These are phyloP conservation scores for Bertia moriformis DNA, from an alignment of 2,329 filamentous ascomycete genomes.

Conservation along the genomic window DNA sequence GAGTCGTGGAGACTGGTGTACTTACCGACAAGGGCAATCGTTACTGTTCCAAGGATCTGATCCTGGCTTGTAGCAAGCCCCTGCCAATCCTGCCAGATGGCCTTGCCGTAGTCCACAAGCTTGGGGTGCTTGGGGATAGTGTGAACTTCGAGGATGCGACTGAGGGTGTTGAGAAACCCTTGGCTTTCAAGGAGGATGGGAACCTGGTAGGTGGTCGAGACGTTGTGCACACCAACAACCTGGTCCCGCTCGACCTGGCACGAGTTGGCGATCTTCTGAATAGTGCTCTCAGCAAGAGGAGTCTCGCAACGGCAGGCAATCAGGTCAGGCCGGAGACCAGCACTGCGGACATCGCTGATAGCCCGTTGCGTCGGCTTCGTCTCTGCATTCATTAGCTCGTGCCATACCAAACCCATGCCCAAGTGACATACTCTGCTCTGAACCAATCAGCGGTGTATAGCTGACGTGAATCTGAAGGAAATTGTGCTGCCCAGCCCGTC, in stretches of 20 bases:
- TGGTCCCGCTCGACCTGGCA: slow-evolving; percentile 79
- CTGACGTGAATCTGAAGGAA: slow-evolving; percentile 83
- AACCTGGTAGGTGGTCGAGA: slow-evolving; percentile 84
- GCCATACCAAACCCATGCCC: slow-evolving; percentile 18
- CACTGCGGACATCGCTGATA: slow-evolving; percentile 69
- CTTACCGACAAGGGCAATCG: slow-evolving; percentile 82
- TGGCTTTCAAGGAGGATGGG: slow-evolving; percentile 82
- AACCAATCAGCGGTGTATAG: slow-evolving; percentile 54
- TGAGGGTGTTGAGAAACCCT: slow-evolving; percentile 55
- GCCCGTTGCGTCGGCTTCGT: slow-evolving; percentile 93
- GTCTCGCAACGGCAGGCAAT: slow-evolving; percentile 86
- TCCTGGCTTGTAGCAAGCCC: slow-evolving; percentile 52
- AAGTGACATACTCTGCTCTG: slow-evolving; percentile 7
- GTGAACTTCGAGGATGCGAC: slow-evolving; percentile 50
- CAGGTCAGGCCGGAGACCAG: slow-evolving; percentile 62
- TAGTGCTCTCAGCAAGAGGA: slow-evolving; percentile 57
- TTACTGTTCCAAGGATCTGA: slow-evolving; percentile 53
- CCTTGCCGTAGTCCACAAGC: slow-evolving; percentile 44
- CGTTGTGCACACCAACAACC: slow-evolving; percentile 78
- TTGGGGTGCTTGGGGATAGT: slow-evolving; percentile 31
- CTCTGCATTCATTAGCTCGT: too few species aligned
- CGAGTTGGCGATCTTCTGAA: slow-evolving; percentile 75
- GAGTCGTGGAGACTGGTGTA: slow-evolving; percentile 75
- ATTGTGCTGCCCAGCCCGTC: slow-evolving; percentile 60
- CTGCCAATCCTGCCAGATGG: slow-evolving; percentile 71